Percentiles rank a stretch among this genome's conserved stretches.
These are phyloP conservation scores for Aspergillus aculeatus DNA, from an alignment of 2,329 filamentous ascomycete species.

Conservation along the genomic window DNA sequence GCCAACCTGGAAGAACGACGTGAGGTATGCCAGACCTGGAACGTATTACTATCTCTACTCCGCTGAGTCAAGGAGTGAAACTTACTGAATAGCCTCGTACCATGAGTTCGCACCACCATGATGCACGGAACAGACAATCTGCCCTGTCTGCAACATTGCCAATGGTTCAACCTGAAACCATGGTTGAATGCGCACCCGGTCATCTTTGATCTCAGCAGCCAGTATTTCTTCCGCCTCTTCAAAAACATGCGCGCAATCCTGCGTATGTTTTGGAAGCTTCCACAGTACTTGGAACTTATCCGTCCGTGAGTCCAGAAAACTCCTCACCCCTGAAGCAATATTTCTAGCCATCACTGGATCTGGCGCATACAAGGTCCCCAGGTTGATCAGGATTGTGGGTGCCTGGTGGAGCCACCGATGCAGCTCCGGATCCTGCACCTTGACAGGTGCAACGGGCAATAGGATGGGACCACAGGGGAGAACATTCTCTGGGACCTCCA, in stretches of 20 bases:
- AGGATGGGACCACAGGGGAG: background rate
- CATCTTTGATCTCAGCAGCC: background rate
- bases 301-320: background rate
- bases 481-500: background rate
- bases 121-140: background rate
- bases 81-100: slow-evolving; percentile 3
- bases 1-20: slow-evolving; percentile 2
- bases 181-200: background rate
- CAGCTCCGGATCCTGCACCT: background rate
- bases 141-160: background rate
- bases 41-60: background rate
- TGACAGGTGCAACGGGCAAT: background rate
- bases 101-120: slow-evolving; percentile 1
- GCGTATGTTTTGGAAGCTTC: background rate
- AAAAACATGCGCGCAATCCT: background rate
- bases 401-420: background rate
- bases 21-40: background rate
- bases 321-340: background rate
- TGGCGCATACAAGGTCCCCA: background rate
- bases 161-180: background rate
- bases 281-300: background rate
- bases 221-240: background rate
- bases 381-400: background rate
- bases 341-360: background rate
- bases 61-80: background rate